These are phyloP conservation scores for Neonectria coccinea DNA, from an alignment of 2,329 filamentous ascomycete species.

Conservation along the genomic window DNA sequence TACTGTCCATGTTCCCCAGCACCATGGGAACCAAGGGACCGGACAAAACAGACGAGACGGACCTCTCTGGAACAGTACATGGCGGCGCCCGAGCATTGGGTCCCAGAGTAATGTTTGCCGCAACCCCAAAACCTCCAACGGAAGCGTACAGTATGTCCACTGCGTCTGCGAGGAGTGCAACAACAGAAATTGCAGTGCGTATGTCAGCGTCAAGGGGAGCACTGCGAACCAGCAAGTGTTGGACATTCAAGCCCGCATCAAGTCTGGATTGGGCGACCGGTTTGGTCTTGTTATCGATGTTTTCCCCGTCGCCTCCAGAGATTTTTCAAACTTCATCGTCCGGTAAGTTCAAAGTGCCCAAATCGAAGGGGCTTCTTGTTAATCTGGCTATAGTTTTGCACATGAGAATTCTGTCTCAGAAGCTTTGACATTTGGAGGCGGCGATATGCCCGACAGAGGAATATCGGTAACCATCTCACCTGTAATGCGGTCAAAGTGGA, in stretches of 20 bases:
- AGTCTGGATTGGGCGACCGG: constrained; percentile 42
- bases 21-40: constrained; percentile 12
- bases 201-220: constrained; percentile 38
- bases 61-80: constrained; percentile 32
- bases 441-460: constrained; percentile 42
- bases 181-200: constrained; percentile 48
- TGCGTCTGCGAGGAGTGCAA: constrained; percentile 49
- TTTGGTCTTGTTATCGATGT: constrained; percentile 51
- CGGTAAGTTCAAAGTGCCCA: constrained; percentile 40
- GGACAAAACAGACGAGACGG: constrained; percentile 34
- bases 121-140: constrained; percentile 33
- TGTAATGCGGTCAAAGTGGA: constrained; percentile 50
- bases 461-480: constrained; percentile 46
- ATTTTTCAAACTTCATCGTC: constrained; percentile 41
- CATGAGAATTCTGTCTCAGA: constrained; percentile 43
- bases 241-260: constrained; percentile 48
- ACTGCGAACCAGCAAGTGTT: constrained; percentile 1
- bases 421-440: constrained; percentile 41
- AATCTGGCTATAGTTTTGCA: constrained; percentile 41
- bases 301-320: constrained; percentile 29
- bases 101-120: constrained; percentile 34
- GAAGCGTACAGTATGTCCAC: constrained; percentile 41
- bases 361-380: not conserved
- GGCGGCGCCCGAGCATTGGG: constrained; percentile 33
- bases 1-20: constrained; percentile 33